Percentiles rank a stretch among this genome's conserved stretches.
phyloP scores from a whole-genome alignment of 192 early-diverging fungal genomes.

The Funneliformis geosporum region DNA sequence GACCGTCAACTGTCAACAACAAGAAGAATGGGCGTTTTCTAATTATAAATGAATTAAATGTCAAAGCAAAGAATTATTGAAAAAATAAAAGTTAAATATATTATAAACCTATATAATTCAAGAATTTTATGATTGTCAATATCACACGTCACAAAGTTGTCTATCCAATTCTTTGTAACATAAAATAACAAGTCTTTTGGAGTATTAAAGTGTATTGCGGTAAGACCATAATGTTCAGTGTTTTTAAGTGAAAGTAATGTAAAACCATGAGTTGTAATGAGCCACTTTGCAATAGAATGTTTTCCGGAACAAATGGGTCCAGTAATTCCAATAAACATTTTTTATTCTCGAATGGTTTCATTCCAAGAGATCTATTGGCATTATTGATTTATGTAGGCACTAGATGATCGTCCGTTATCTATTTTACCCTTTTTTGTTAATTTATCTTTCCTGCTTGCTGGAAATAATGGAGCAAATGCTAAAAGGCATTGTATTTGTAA shows the following conservation, averaged over 20 bases:
- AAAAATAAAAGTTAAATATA: background rate
- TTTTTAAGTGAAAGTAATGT: constrained; percentile 38
- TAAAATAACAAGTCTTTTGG: constrained; percentile 61
- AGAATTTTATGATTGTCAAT: constrained; percentile 58
- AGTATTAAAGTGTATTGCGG: constrained; percentile 48
- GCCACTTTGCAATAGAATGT: constrained; percentile 58
- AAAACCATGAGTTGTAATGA: constrained; percentile 57
- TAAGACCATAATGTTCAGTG: background rate
- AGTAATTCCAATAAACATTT: constrained; percentile 73
- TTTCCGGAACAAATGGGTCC: constrained; percentile 72
- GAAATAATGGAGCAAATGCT: no score
- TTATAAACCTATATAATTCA: constrained; percentile 50
- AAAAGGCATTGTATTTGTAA: no score
- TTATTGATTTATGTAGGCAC: background rate
- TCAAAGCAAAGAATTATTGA: background rate
- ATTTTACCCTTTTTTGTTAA: no score
- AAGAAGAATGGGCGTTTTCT: constrained; percentile 83
- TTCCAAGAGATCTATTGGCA: no score
- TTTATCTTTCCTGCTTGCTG: no score
- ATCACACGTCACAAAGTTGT: constrained; percentile 72
- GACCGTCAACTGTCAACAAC: constrained; percentile 84
- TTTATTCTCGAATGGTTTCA: background rate
- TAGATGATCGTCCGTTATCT: no score
- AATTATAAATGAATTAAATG: background rate
- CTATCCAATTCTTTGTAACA: constrained; percentile 77